Percentiles rank a stretch among this genome's conserved stretches.
These are phyloP conservation scores for Xylaria intraflava DNA, from an alignment of 495 filamentous ascomycete species.

Conservation along the genomic window DNA sequence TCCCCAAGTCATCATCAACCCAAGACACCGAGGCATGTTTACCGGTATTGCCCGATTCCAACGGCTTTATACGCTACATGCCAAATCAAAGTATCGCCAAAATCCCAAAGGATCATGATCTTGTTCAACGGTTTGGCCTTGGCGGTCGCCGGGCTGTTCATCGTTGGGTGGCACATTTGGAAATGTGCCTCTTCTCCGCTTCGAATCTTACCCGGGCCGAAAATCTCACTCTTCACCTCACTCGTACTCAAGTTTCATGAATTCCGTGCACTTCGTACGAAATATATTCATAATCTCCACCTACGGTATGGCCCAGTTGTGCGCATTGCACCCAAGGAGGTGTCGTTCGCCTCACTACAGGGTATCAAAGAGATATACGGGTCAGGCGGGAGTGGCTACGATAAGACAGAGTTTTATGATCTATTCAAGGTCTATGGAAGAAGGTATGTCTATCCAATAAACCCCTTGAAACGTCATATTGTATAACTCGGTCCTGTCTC, in stretches of 20 bases:
- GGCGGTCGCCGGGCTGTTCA: slow-evolving; percentile 9
- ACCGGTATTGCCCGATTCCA: too few species aligned
- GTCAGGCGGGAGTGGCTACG: slow-evolving; percentile 58
- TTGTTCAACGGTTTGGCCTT: slow-evolving; percentile 21
- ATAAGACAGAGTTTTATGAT: slow-evolving; percentile 63
- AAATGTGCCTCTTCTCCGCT: slow-evolving; percentile 33
- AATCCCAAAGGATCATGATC: background rate
- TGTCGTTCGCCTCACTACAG: slow-evolving; percentile 50
- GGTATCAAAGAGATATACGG: slow-evolving; percentile 62
- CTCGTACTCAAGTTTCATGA: slow-evolving; percentile 52
- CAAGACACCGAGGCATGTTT: too few species aligned
- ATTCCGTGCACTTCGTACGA: slow-evolving; percentile 46
- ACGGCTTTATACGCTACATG: background rate
- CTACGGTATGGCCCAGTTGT: slow-evolving; percentile 50
- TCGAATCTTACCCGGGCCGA: slow-evolving; percentile 47
- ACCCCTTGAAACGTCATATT: background rate
- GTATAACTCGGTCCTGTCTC: background rate
- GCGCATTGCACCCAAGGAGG: slow-evolving; percentile 53
- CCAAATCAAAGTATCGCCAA: background rate
- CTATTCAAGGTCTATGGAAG: slow-evolving; percentile 53
- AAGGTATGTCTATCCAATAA: slow-evolving; percentile 29
- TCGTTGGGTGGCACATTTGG: slow-evolving; percentile 17
- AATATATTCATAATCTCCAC: slow-evolving; percentile 51
- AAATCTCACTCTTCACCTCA: slow-evolving; percentile 46
- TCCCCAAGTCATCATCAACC: too few species aligned